These are phyloP conservation scores for Silybum marianum DNA, from an alignment of 129 eudicot genomes.

Conservation along the genomic window DNA sequence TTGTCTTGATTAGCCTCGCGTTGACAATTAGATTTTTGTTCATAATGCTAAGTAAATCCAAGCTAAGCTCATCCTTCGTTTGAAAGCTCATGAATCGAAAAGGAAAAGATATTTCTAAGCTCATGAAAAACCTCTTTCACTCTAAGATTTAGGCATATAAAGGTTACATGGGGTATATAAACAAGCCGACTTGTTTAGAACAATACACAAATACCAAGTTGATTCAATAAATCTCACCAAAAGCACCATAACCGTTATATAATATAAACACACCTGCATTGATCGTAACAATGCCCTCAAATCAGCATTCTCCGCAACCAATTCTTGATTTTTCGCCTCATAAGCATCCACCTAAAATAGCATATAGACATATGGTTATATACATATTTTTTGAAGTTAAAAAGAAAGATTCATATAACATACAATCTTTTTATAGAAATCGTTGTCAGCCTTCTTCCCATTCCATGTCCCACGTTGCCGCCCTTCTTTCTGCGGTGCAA, in stretches of 20 bases:
- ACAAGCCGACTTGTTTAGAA: background rate
- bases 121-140: background rate
- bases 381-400: background rate
- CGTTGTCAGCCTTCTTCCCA: constrained; percentile 93
- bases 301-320: constrained; percentile 89
- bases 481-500: constrained; percentile 87
- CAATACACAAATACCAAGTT: background rate
- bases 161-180: background rate
- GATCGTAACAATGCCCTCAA: constrained; percentile 90
- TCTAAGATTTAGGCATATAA: background rate
- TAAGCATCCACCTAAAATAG: constrained; percentile 85
- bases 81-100: background rate
- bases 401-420: constrained; percentile 26
- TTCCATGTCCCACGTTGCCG: constrained; percentile 98
- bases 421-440: constrained; percentile 94
- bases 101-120: background rate
- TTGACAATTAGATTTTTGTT: background rate
- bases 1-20: constrained; percentile 2
- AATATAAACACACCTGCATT: constrained; percentile 66
- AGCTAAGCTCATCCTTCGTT: background rate
- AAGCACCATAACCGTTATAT: background rate
- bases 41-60: background rate
- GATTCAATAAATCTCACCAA: background rate
- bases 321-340: constrained; percentile 94
- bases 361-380: constrained; percentile 5